Conservation (phyloP, 1,284 basidiomycete genomes). For the Trametes versicolor region DNA sequence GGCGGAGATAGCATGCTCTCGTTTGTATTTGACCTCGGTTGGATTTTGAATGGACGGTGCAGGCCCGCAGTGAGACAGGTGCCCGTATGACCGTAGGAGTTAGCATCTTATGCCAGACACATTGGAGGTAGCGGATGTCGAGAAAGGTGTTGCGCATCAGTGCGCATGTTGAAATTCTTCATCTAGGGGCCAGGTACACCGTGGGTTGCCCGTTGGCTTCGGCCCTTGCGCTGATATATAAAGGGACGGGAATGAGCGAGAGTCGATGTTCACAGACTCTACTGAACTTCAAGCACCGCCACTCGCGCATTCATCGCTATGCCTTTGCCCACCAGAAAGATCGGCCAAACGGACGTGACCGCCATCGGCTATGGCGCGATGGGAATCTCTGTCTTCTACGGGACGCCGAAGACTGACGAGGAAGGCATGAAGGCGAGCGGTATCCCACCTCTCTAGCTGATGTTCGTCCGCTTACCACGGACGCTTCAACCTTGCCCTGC, state of each 20-base stretch:
- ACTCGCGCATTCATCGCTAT: neutral
- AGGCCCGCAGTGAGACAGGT: too few species aligned
- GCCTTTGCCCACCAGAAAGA: constrained; percentile 34
- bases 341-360: constrained; percentile 32
- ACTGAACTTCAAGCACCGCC: neutral
- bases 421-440: constrained; percentile 40
- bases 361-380: constrained; percentile 44
- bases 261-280: too few species aligned
- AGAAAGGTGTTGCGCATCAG: too few species aligned
- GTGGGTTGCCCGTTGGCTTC: too few species aligned
- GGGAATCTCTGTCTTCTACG: constrained; percentile 41
- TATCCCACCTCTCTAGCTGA: neutral
- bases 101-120: neutral
- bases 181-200: too few species aligned
- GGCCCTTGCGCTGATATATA: too few species aligned
- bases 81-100: too few species aligned
- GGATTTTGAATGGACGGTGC: too few species aligned
- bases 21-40: too few species aligned
- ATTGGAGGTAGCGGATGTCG: neutral
- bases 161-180: too few species aligned
- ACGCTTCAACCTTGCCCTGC: neutral
- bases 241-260: too few species aligned
- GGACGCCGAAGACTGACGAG: constrained; percentile 38
- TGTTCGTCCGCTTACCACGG: neutral
- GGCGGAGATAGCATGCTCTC: neutral